phyloP scores from a whole-genome alignment of 345 rosid species.

The Syzygium grande region DNA sequence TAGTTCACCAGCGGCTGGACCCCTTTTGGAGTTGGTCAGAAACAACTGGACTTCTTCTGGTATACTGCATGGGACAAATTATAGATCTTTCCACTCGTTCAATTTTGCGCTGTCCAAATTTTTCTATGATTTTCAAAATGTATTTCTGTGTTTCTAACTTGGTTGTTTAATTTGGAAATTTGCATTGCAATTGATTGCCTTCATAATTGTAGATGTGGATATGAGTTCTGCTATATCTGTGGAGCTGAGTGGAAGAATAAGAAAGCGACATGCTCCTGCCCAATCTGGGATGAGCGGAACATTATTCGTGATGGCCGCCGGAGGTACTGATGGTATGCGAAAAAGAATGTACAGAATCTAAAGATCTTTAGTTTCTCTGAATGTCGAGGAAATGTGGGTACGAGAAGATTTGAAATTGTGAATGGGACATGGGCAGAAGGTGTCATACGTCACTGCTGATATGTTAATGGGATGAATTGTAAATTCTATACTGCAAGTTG shows the following conservation, averaged over 20 bases:
- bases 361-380: not conserved
- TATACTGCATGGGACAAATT: not conserved
- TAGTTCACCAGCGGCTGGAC: not conserved
- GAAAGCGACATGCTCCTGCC: constrained; percentile 46
- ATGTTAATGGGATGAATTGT: not conserved
- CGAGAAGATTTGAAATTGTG: not conserved
- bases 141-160: not conserved
- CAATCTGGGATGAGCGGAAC: constrained; percentile 36
- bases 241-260: constrained; percentile 55
- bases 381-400: not conserved
- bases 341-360: not conserved
- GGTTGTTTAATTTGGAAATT: not conserved
- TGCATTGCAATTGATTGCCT: not conserved
- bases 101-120: not conserved
- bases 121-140: not conserved
- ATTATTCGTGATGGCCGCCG: constrained; percentile 1
- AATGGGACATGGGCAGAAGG: not conserved
- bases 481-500: not conserved
- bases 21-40: not conserved
- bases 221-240: constrained; percentile 59
- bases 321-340: not conserved
- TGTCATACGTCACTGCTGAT: not conserved
- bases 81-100: not conserved
- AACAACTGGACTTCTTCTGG: not conserved
- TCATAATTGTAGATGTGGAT: constrained; percentile 30